phyloP scores from a whole-genome alignment of 345 rosid species.

The Arabis hirsuta region DNA sequence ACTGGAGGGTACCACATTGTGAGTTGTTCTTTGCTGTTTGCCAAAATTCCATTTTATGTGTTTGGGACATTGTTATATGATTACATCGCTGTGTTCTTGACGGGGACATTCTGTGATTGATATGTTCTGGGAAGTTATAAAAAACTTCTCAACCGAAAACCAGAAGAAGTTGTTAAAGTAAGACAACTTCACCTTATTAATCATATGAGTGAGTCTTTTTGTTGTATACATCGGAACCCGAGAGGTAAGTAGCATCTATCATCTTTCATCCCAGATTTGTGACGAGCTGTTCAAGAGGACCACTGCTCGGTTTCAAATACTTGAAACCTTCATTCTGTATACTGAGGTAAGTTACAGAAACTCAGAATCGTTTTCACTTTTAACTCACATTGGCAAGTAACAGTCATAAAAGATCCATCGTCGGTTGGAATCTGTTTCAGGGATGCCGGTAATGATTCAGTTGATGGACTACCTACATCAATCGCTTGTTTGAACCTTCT shows the following conservation, averaged over 20 bases:
- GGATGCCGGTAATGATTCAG: constrained; percentile 53
- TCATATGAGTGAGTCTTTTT: not conserved
- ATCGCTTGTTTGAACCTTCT: constrained; percentile 99
- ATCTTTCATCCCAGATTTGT: constrained; percentile 67
- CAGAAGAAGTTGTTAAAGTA: constrained; percentile 94
- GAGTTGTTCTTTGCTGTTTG: constrained; percentile 41
- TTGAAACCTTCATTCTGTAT: constrained; percentile 93
- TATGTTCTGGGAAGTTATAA: constrained; percentile 94
- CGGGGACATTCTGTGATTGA: constrained; percentile 96
- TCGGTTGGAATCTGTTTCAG: constrained; percentile 29
- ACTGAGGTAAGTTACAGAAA: constrained; percentile 66
- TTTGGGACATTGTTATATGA: constrained; percentile 29
- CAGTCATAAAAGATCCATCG: constrained; percentile 13
- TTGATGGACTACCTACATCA: constrained; percentile 89
- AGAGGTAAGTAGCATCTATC: constrained; percentile 15
- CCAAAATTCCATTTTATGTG: constrained; percentile 7
- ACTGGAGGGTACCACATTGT: constrained; percentile 91
- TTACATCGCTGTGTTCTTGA: constrained; percentile 28
- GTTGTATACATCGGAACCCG: constrained; percentile 15
- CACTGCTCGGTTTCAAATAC: constrained; percentile 87
- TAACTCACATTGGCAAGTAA: not conserved
- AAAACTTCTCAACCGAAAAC: constrained; percentile 81
- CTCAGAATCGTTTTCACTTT: not conserved
- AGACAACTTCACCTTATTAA: constrained; percentile 36
- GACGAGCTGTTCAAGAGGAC: constrained; percentile 97